phyloP scores from a whole-genome alignment of 108 stramenopile genomes.

The Epithemia pelagica region DNA sequence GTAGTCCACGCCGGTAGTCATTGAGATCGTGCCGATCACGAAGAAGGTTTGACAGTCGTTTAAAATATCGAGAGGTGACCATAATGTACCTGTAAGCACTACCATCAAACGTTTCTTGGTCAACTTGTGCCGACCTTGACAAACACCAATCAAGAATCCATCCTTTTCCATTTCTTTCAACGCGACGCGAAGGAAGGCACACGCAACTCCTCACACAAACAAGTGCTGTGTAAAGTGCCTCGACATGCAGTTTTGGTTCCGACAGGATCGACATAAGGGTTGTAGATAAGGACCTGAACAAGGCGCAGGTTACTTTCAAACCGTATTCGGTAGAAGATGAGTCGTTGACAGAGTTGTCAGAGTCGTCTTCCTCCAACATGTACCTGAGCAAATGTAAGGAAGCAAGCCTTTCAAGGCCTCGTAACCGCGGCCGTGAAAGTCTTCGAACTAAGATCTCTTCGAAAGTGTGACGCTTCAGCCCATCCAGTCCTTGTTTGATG shows the following conservation, averaged over 20 bases:
- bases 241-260: neutral
- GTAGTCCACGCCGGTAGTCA: no score
- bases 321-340: neutral
- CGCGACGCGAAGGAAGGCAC: neutral
- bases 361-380: neutral
- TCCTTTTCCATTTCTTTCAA: neutral
- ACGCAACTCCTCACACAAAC: neutral
- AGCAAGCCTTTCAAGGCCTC: neutral
- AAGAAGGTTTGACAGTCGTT: neutral
- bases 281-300: neutral
- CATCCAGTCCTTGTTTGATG: neutral
- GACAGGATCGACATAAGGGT: neutral
- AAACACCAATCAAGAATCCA: neutral
- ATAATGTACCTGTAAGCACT: no score
- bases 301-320: neutral
- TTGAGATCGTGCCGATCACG: no score
- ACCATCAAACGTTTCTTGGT: no score
- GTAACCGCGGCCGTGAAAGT: neutral
- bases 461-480: neutral
- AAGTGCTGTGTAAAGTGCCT: neutral
- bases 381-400: neutral
- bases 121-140: no score
- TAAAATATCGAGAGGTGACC: neutral
- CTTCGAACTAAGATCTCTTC: neutral
- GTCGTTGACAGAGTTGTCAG: neutral